Base-by-base conservation (phyloP, 2,329 filamentous ascomycete species). In the Aureobasidium melanogenum region DNA sequence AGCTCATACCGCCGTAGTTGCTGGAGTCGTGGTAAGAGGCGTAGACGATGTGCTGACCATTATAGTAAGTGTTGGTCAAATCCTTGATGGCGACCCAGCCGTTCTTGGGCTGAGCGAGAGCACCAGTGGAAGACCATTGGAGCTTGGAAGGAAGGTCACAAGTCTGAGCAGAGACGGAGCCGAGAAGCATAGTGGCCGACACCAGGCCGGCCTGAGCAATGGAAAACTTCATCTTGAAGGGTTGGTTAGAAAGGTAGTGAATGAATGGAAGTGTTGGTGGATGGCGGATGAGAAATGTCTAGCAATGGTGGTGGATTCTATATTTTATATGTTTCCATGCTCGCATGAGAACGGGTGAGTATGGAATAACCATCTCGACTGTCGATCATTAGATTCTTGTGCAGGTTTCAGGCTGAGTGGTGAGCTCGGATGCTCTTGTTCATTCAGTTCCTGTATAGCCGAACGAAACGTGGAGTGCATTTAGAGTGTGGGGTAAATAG, bases 11-110 rank as follows among this genome's bases (percentile, higher is more conserved):
- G 64, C 82, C 82, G 66, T 78, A 87, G 61, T 52, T 74, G 1
- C 73, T 68, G 1, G 74, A 74, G 65, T 80, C 74, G 65, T 79
- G 75, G 63, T 69, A 76, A 0, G 82, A 80, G 1, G 74, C 84
- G 67, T 87, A 88, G 2, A 87, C 84, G 7, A 87, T 77, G 64
- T 86, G 76, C 70, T 84, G 69, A 59, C 78, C 81, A 36, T 87
- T 82, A 75, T 83, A 83, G 1, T 73, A 68, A 22, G 78, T 79
- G 58, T 70, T 68, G 26, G 81, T 84, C 72, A 87, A 87, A 72
- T 88, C 85, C 68, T 88, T 88, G 66, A 88, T 76, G 4, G 82
- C 75, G 2, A 72, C 75, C 81, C 80, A 84, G 19, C 82, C 82
- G 0, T 73, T 73, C 66, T 79, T 78, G 0, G 84, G 83, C 5